These are phyloP conservation scores for Scorias spongiosa DNA, from an alignment of 2,329 filamentous ascomycete genomes.

Conservation along the genomic window DNA sequence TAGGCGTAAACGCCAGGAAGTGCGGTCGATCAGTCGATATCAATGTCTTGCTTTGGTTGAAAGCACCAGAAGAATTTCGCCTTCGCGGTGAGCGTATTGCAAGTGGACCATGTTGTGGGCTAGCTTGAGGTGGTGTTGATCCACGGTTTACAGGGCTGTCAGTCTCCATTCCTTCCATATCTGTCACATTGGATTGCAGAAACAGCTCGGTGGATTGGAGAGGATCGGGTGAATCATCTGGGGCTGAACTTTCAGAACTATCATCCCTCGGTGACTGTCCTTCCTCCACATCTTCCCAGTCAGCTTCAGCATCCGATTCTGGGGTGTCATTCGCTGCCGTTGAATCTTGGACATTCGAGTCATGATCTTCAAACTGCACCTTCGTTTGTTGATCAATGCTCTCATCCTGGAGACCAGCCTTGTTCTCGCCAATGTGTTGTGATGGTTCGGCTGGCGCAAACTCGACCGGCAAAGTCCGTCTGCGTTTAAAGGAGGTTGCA, in stretches of 20 bases:
- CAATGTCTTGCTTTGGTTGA: slow-evolving; percentile 9
- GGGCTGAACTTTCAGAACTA: background rate
- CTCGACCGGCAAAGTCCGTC: slow-evolving; percentile 15
- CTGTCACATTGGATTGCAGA: too few relatives aligned
- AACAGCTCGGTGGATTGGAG: too few relatives aligned
- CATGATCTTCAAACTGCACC: too few relatives aligned
- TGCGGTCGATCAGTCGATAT: slow-evolving; percentile 7
- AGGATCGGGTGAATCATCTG: too few relatives aligned
- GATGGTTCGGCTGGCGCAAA: slow-evolving; percentile 6
- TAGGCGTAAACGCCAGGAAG: slow-evolving; percentile 16
- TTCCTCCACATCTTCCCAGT: slow-evolving; percentile 12
- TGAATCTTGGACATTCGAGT: too few relatives aligned
- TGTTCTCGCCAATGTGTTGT: too few relatives aligned
- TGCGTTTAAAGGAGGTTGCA: slow-evolving; percentile 2
- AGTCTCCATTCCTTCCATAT: too few relatives aligned
- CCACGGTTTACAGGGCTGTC: too few relatives aligned
- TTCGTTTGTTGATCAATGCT: too few relatives aligned
- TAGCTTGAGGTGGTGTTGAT: too few relatives aligned
- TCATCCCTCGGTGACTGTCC: slow-evolving; percentile 2
- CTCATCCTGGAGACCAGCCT: too few relatives aligned
- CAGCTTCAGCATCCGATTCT: background rate
- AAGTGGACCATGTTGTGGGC: slow-evolving; percentile 2
- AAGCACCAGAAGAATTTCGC: slow-evolving; percentile 15
- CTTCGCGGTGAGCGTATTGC: slow-evolving; percentile 13
- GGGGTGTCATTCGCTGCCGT: too few relatives aligned